A percentile compares a stretch with the other conserved stretches of the same genome.
Evolutionary conservation across 768 basidiomycete genomes (phyloP).

Genomic region (Hysterangium stoloniferum): DNA sequence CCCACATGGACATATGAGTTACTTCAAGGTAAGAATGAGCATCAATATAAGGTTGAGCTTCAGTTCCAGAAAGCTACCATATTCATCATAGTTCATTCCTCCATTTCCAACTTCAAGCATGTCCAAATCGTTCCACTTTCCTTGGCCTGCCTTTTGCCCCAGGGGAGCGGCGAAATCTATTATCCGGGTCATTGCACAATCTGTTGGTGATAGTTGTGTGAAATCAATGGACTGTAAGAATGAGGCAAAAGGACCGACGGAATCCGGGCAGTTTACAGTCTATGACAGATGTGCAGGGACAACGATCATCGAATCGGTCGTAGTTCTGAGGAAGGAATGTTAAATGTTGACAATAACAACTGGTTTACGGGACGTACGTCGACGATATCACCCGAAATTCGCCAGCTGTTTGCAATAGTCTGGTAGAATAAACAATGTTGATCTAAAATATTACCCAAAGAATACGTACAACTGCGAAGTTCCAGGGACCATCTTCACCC

Average conservation of each 20-base stretch:
- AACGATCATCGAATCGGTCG: conserved; percentile 29
- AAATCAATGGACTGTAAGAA: background rate
- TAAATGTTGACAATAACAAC: background rate
- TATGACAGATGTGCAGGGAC: conserved; percentile 28
- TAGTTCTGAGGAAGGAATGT: conserved; percentile 22
- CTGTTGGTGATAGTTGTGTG: background rate
- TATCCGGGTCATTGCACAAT: conserved; percentile 22
- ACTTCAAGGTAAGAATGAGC: conserved; percentile 16
- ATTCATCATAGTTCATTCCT: conserved; percentile 34
- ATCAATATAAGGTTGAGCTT: background rate
- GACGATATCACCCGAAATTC: conserved; percentile 20
- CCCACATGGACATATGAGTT: conserved; percentile 36
- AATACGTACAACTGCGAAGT: conserved; percentile 24
- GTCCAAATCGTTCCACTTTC: conserved; percentile 32
- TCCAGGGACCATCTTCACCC: conserved; percentile 35
- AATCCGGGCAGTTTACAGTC: conserved; percentile 33
- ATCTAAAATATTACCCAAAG: background rate
- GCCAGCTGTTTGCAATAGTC: conserved; percentile 20
- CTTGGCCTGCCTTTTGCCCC: conserved; percentile 27
- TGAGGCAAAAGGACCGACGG: conserved; percentile 18
- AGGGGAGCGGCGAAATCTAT: conserved; percentile 31
- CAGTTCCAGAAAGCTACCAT: conserved; percentile 19
- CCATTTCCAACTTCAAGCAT: conserved; percentile 30
- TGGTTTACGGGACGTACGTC: conserved; percentile 8
- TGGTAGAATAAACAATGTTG: background rate